Evolutionary conservation across 78 protist species (phyloP).

Genomic region (Bodo saltans): DNA sequence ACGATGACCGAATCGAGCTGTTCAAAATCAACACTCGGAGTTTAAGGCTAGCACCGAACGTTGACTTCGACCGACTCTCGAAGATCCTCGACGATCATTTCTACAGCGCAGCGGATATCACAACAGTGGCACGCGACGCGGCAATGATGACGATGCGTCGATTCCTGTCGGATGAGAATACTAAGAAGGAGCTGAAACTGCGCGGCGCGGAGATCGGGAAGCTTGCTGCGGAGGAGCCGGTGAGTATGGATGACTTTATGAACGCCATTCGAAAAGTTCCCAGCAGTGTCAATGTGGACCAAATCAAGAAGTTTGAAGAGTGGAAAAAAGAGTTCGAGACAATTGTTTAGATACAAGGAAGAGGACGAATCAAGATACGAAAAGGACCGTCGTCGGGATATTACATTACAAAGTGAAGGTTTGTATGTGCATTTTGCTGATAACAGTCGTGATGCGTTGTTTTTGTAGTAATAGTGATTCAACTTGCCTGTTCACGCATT

Average conservation of each 20-base stretch:
- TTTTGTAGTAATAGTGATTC: no score
- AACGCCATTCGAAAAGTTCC: neutral
- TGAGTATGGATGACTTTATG: conserved; percentile 9
- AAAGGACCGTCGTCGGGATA: no score
- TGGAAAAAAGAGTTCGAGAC: conserved; percentile 20
- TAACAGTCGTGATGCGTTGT: no score
- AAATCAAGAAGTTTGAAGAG: neutral
- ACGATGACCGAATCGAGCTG: conserved; percentile 38
- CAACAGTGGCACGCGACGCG: conserved; percentile 60
- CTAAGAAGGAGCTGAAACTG: neutral
- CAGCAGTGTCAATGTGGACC: neutral
- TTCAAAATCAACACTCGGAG: conserved; percentile 38
- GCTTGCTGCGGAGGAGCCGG: neutral
- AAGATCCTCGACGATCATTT: conserved; percentile 2
- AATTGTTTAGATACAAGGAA: no score
- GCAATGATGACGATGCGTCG: conserved; percentile 59
- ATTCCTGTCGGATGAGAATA: conserved; percentile 8
- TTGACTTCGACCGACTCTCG: conserved; percentile 37
- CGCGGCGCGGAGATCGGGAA: neutral
- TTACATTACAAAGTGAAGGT: no score
- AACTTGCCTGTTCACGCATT: no score
- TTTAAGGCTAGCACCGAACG: conserved; percentile 31
- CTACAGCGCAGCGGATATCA: conserved; percentile 59
- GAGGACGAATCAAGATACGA: no score
- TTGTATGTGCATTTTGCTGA: no score